Percentiles rank a stretch among this genome's conserved stretches.
Conservation (phyloP, 75 land plant genomes). For the Sequoia sempervirens region DNA sequence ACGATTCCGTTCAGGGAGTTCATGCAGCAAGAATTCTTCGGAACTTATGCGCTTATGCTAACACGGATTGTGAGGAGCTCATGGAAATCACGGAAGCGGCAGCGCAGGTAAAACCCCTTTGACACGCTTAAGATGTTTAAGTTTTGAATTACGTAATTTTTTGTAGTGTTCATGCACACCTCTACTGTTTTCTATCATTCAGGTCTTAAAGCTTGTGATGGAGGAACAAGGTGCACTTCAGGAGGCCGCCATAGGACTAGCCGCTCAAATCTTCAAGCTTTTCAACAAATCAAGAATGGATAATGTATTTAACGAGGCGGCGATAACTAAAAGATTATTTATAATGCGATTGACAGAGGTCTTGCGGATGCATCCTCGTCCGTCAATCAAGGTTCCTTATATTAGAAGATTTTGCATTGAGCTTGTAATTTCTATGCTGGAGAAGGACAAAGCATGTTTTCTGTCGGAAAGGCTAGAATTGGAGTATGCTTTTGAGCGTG, state of each 20-base stretch:
- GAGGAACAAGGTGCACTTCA: slow-evolving; percentile 28
- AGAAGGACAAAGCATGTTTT: neutral
- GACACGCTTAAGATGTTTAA: neutral
- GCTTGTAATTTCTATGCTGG: no score
- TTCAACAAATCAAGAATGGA: slow-evolving; percentile 17
- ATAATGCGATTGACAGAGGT: neutral
- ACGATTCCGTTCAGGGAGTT: slow-evolving; percentile 6
- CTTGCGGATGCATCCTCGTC: neutral
- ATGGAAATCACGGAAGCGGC: slow-evolving; percentile 23
- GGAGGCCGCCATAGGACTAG: slow-evolving; percentile 6
- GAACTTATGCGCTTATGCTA: slow-evolving; percentile 44
- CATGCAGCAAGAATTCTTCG: slow-evolving; percentile 57
- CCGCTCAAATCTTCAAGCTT: neutral
- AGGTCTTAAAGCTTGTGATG: slow-evolving; percentile 8
- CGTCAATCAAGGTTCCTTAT: neutral
- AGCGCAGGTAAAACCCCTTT: neutral
- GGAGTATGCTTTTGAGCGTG: neutral
- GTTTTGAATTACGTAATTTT: neutral
- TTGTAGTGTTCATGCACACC: neutral
- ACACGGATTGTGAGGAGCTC: slow-evolving; percentile 22
- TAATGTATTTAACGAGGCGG: slow-evolving; percentile 11
- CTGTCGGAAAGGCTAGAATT: neutral
- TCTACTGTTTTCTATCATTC: neutral
- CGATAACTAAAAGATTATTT: slow-evolving; percentile 5
- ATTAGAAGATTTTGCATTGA: no score